Percentiles rank a stretch among this genome's conserved stretches.
Conservation (phyloP, 2,329 filamentous ascomycete species). For the Aureobasidium sp. region DNA sequence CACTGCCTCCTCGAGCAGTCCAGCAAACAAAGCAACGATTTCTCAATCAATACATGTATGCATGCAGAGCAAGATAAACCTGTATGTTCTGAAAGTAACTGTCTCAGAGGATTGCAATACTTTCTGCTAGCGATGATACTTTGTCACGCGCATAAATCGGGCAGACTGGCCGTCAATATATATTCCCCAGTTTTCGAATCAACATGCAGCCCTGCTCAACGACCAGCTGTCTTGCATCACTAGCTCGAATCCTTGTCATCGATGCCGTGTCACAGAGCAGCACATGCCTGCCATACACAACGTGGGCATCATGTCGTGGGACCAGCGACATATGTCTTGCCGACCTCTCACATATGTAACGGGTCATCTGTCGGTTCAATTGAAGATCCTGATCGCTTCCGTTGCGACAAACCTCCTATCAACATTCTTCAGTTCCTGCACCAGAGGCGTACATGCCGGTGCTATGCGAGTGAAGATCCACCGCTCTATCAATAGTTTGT, state of each 20-base stretch:
- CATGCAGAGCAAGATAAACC: neutral
- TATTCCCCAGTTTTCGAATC: neutral
- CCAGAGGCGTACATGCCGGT: neutral
- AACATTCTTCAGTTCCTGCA: neutral
- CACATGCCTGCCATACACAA: conserved; percentile 1
- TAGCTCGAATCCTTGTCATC: neutral
- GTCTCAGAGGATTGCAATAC: neutral
- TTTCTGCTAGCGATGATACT: neutral
- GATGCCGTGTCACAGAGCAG: neutral
- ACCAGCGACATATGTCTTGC: conserved; percentile 1
- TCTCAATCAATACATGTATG: neutral
- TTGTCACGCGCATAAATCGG: neutral
- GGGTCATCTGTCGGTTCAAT: neutral
- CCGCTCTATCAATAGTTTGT: neutral
- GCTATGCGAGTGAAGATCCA: neutral
- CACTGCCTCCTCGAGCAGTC: neutral
- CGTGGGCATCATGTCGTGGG: conserved; percentile 3
- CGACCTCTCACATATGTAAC: conserved; percentile 2
- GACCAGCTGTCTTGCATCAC: neutral
- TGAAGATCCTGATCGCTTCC: neutral
- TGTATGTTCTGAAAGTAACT: neutral
- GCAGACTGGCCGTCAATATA: neutral
- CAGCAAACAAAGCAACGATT: neutral
- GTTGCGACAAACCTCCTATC: neutral
- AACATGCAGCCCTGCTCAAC: neutral